Percentiles rank a stretch among this genome's conserved stretches.
These are phyloP conservation scores for Globisporangium paroecandrum DNA, from an alignment of 352 stramenopile genomes.

Conservation along the genomic window DNA sequence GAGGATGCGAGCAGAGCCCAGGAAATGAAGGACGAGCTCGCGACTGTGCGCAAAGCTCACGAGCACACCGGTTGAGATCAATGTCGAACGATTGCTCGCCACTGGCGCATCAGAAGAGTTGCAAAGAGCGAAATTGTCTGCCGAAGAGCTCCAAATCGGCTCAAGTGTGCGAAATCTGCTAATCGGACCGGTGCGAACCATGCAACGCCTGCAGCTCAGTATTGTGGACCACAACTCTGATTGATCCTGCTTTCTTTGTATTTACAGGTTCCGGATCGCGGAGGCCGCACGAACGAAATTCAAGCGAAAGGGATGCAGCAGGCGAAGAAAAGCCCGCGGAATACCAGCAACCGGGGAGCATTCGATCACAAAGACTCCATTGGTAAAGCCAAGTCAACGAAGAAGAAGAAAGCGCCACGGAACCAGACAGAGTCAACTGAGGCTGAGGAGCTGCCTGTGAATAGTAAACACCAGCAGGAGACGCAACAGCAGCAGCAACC, in stretches of 20 bases:
- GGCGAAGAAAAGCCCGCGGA: not conserved
- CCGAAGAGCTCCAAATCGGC: not conserved
- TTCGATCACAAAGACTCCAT: not conserved
- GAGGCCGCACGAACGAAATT: not conserved
- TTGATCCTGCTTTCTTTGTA: not conserved
- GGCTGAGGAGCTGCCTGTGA: not conserved
- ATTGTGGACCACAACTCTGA: too few species aligned
- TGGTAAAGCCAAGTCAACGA: not conserved
- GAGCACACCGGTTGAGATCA: not conserved
- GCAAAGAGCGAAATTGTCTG: not conserved
- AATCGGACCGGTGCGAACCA: not conserved
- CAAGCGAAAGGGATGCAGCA: not conserved
- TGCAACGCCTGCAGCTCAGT: not conserved
- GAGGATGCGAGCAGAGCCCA: not conserved
- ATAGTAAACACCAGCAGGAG: not conserved
- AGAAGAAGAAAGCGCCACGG: not conserved
- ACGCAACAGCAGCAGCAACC: not conserved
- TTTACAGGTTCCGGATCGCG: not conserved
- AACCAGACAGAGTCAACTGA: not conserved
- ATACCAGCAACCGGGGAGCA: not conserved
- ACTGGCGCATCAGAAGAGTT: not conserved
- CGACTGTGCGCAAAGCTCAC: not conserved
- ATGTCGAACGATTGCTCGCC: not conserved
- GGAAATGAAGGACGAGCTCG: not conserved
- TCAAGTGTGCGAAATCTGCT: not conserved